Evolutionary conservation across 1,284 basidiomycete genomes (phyloP).

Genomic region (Peniophora sp.): DNA sequence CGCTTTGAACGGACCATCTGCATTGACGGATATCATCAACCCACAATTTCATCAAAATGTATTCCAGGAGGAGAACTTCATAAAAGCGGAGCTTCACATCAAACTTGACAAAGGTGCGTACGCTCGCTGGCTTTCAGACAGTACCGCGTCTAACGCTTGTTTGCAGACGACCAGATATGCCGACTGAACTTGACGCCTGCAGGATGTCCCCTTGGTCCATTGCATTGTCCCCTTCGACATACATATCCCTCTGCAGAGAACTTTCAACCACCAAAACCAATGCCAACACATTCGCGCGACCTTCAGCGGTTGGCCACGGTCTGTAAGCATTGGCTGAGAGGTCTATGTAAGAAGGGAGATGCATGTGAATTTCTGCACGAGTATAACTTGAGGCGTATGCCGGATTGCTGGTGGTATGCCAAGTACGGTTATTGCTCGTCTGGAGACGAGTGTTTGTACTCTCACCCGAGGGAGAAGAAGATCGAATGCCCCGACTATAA

Average conservation of each 20-base stretch:
- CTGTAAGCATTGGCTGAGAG: constrained; percentile 99
- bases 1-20: constrained; percentile 56
- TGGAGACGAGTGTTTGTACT: constrained; percentile 97
- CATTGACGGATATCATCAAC: constrained; percentile 68
- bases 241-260: constrained; percentile 80
- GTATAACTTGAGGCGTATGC: constrained; percentile 97
- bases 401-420: constrained; percentile 99
- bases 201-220: constrained; percentile 83
- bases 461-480: constrained; percentile 91
- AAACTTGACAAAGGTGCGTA: constrained; percentile 85
- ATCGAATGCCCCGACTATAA: constrained; percentile 96
- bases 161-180: constrained; percentile 85
- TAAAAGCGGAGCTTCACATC: constrained; percentile 79
- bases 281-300: constrained; percentile 76
- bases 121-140: background rate
- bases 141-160: constrained; percentile 1
- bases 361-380: constrained; percentile 99
- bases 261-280: constrained; percentile 78
- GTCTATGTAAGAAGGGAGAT: constrained; percentile 97
- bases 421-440: constrained; percentile 98
- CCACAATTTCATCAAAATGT: constrained; percentile 94
- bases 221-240: constrained; percentile 86
- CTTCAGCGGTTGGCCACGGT: constrained; percentile 86
- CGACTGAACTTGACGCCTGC: constrained; percentile 69
- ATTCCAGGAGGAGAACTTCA: constrained; percentile 75